These are phyloP conservation scores for Chaetothyriales sp. DNA, from an alignment of 2,329 filamentous ascomycete genomes.

Conservation along the genomic window DNA sequence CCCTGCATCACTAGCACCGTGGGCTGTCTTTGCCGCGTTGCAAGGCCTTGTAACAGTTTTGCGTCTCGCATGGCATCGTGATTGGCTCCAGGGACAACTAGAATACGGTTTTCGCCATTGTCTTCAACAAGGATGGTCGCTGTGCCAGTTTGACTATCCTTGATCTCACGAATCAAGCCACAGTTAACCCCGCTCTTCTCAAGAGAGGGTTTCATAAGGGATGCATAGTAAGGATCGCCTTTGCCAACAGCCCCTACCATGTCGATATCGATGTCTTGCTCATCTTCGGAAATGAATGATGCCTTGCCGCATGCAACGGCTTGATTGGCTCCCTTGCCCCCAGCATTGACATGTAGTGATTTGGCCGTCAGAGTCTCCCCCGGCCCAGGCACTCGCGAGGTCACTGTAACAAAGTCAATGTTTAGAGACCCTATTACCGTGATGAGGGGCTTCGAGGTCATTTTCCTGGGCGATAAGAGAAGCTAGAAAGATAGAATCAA, in stretches of 20 bases:
- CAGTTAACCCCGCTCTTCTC: conserved; percentile 49
- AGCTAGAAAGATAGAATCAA: background rate
- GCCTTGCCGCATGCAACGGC: conserved; percentile 77
- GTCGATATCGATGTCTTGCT: conserved; percentile 36
- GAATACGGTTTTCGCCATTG: conserved; percentile 60
- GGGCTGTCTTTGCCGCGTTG: conserved; percentile 32
- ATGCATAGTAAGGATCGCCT: conserved; percentile 48
- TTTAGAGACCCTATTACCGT: conserved; percentile 87
- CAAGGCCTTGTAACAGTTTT: conserved; percentile 24
- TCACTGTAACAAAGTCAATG: conserved; percentile 81
- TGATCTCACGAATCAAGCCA: conserved; percentile 35
- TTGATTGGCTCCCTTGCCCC: conserved; percentile 94
- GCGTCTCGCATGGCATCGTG: conserved; percentile 30
- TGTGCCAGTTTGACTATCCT: conserved; percentile 48
- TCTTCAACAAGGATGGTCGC: conserved; percentile 66
- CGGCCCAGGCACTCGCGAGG: conserved; percentile 64
- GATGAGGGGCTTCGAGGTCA: conserved; percentile 40
- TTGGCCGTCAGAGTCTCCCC: conserved; percentile 79
- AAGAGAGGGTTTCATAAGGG: conserved; percentile 46
- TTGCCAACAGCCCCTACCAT: conserved; percentile 63
- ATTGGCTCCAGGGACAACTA: conserved; percentile 61
- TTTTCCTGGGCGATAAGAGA: conserved; percentile 17
- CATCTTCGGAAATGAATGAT: conserved; percentile 31
- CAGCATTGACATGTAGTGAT: conserved; percentile 65
- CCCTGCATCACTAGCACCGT: conserved; percentile 62